Base-by-base conservation (phyloP, 2,329 filamentous ascomycete genomes). In the Fonsecaea monophora region DNA sequence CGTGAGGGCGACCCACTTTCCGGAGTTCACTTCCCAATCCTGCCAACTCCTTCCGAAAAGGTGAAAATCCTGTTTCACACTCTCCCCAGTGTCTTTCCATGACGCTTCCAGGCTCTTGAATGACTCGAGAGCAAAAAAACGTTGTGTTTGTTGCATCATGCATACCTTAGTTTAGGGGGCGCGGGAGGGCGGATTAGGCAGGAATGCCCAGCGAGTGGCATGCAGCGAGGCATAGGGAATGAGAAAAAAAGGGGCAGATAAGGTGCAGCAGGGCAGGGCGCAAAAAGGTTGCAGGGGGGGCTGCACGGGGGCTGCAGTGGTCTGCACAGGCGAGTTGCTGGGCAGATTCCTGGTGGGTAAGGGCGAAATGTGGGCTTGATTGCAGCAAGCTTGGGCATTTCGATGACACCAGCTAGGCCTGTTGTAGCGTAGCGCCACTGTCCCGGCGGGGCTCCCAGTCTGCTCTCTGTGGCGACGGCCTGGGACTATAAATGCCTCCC, bases 401-500 rank as follows among this genome's bases (percentile, higher is more conserved):
- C 48, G 37, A 53, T 48, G 60, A 60, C 65, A 40, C 35, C 10
- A 6, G 59, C 60, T 62, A 60, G n/a, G 30, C 54, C 35, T 2
- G 1, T 18, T 62, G 3, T 8, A 38, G 42, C n/a, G 40, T 68
- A 61, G 66, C 48, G 63, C 25, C 35, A 6, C 62, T 54, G 5
- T 6, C 40, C 45, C 58, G 68, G 64, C 64, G 64, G 64, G 64
- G 64, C 62, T 58, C 13, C 56, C 34, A 56, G 55, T 55, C 37
- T 34, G 38, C 42, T 38, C 48, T 45, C 38, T 60, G 57, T 55
- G 34, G 34, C 21, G 38, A 45, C 57, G 30, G 60, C 25, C 62
- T 59, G 60, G 8, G 42, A 66, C 50, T 70, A 70, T 68, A 68
- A 64, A 70, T 64, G 53, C 59, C 34, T 55, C 55, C 65, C 63